Base-by-base conservation (phyloP, 352 stramenopile genomes). In the Paralagenidium karlingii region DNA sequence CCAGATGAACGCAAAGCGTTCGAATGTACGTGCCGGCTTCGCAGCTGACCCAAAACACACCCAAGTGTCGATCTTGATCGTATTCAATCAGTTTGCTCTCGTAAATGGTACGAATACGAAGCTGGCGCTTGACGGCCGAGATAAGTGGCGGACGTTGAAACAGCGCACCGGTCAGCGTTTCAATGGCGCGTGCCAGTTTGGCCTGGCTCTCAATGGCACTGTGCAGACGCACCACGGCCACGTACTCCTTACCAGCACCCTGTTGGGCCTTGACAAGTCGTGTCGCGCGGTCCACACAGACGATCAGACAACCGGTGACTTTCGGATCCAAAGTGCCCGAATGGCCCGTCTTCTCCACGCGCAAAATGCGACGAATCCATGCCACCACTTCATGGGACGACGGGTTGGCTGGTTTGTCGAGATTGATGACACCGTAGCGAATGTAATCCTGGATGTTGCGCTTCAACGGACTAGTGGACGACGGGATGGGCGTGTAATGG, bases 271-370 rank as follows among this genome's bases (percentile, higher is more conserved):
- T 92, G 11, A 89, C 78, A 11, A 93, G 60, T 3, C 76, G 83
- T 16, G 96, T 99, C 18, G 96, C 96, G 24, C 96, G 86, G 73
- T 99, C 95, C 43, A 99, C 89, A 60, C 96, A 99, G 10, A 99
- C 96, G 51, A 99, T 99, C 15, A 99, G 60, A 62, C 96, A 99
- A 40, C 96, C 96, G 5, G 96, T 99, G 18, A 99, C 96, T 70
- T 99, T 99, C 2, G 96, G 96, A 68, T 99, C 96, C 3, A 99
- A 77, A 2, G 96, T 99, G 18, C 96, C 96, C 24, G 78, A 97
- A 66, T 99, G 96, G 19, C 96, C 96, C 7, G 96, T 99, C 77
- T 99, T 99, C 38, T 99, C 96, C n/a, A 99, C 96, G 21, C 96
- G 77, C 16, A 99, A 57, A 40, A 99, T 99, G 45, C 96, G 91